phyloP scores from a whole-genome alignment of 2,329 filamentous ascomycete genomes.

The Diaporthe amygdali region DNA sequence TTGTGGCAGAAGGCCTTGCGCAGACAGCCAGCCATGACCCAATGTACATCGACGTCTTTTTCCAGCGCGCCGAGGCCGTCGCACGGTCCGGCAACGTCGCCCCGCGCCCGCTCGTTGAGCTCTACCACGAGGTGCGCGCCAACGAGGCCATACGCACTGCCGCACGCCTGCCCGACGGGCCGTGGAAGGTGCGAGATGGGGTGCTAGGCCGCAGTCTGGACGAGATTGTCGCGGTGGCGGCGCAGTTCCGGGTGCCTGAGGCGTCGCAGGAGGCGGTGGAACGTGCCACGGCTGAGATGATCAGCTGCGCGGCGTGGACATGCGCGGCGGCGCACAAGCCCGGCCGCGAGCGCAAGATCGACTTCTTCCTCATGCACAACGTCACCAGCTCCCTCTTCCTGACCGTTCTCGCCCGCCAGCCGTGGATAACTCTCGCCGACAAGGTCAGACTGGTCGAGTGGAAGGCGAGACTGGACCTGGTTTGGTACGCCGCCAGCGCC shows the following conservation, averaged over 20 bases:
- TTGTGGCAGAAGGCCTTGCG: conserved; percentile 71
- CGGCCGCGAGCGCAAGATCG: conserved; percentile 62
- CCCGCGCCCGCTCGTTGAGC: conserved; percentile 24
- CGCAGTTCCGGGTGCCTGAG: conserved; percentile 51
- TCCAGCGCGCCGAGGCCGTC: conserved; percentile 34
- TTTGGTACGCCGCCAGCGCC: conserved; percentile 65
- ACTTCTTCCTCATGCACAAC: conserved; percentile 62
- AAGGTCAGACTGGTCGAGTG: conserved; percentile 68
- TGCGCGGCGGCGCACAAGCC: conserved; percentile 52
- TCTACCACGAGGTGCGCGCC: conserved; percentile 32
- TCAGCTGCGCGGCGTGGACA: conserved; percentile 29
- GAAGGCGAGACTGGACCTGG: conserved; percentile 67
- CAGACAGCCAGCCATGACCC: conserved; percentile 62
- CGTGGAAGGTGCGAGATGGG: conserved; percentile 62
- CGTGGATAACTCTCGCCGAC: conserved; percentile 38
- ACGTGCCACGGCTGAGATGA: conserved; percentile 35
- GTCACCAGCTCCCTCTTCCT: conserved; percentile 40
- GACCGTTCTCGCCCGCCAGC: conserved; percentile 33
- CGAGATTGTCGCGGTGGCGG: conserved; percentile 61
- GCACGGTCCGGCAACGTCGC: neutral
- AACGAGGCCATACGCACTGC: conserved; percentile 55
- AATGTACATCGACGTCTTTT: conserved; percentile 51
- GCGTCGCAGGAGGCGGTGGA: conserved; percentile 50
- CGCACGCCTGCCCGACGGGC: conserved; percentile 38
- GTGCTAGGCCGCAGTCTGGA: conserved; percentile 60